Evolutionary conservation across 192 early-diverging fungal species (phyloP).

Genomic region (Linnemannia schmuckeri): DNA sequence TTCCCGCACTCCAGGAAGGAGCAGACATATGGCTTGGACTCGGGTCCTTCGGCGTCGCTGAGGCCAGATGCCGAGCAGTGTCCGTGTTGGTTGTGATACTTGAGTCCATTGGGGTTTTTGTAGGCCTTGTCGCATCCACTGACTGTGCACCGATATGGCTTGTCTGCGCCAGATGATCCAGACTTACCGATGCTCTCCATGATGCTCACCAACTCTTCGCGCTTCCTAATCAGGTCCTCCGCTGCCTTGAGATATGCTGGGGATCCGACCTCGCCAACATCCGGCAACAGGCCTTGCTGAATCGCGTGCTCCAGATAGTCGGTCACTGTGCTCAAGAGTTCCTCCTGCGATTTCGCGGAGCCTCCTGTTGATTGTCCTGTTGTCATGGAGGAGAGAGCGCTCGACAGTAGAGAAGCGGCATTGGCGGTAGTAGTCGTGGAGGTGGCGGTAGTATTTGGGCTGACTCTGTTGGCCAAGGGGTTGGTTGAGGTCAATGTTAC

Average conservation of each 20-base stretch:
- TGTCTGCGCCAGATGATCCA: constrained; percentile 63
- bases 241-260: constrained; percentile 35
- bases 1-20: constrained; percentile 88
- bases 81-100: constrained; percentile 96
- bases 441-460: background rate
- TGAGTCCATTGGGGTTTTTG: constrained; percentile 98
- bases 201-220: constrained; percentile 50
- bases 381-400: background rate
- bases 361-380: background rate
- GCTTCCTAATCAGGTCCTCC: constrained; percentile 44
- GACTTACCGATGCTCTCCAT: constrained; percentile 49
- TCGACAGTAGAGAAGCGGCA: background rate
- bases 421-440: constrained; percentile 3
- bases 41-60: constrained; percentile 68
- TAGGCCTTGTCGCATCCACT: constrained; percentile 93
- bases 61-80: constrained; percentile 78
- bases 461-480: background rate
- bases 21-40: constrained; percentile 80
- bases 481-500: constrained; percentile 25
- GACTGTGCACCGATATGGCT: constrained; percentile 88
- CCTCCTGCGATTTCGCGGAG: constrained; percentile 24
- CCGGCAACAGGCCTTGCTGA: constrained; percentile 44
- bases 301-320: constrained; percentile 48
- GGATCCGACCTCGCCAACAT: constrained; percentile 43
- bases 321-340: constrained; percentile 41